Conservation (phyloP, 2,329 filamentous ascomycete species). For the Cladorrhinum sp. region DNA sequence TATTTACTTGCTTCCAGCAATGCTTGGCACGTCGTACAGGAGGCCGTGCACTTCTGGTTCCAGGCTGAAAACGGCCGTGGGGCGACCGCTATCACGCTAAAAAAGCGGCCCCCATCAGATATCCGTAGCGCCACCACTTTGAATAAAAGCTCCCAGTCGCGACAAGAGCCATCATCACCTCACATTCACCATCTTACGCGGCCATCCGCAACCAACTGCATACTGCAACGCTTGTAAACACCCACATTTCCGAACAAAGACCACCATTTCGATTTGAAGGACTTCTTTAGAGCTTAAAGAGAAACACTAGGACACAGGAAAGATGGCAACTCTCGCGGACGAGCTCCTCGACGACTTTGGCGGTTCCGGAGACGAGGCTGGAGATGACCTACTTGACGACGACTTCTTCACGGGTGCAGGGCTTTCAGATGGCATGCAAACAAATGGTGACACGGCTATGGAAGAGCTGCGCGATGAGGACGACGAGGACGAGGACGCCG, state of each 20-base stretch:
- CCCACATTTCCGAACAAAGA: neutral
- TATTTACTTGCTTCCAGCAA: neutral
- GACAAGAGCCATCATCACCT: neutral
- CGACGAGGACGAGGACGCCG: constrained; percentile 61
- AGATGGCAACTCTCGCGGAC: constrained; percentile 87
- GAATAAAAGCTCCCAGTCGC: neutral
- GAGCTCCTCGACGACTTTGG: constrained; percentile 91
- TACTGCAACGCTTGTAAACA: neutral
- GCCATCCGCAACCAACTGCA: neutral
- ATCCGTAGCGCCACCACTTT: neutral
- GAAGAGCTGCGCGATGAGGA: constrained; percentile 59
- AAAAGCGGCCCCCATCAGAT: neutral
- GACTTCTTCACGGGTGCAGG: constrained; percentile 37
- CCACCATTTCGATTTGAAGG: neutral
- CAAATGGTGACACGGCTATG: constrained; percentile 51
- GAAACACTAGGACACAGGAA: neutral
- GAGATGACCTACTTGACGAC: constrained; percentile 45
- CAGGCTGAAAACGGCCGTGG: neutral
- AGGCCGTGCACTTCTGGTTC: neutral
- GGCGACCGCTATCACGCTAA: neutral
- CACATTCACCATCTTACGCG: neutral
- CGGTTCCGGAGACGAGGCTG: constrained; percentile 75
- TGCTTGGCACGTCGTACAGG: neutral
- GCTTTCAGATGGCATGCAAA: constrained; percentile 39
- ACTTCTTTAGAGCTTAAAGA: neutral